Evolutionary conservation across 179 eudicot species (phyloP).

Genomic region (Silene coronaria): DNA sequence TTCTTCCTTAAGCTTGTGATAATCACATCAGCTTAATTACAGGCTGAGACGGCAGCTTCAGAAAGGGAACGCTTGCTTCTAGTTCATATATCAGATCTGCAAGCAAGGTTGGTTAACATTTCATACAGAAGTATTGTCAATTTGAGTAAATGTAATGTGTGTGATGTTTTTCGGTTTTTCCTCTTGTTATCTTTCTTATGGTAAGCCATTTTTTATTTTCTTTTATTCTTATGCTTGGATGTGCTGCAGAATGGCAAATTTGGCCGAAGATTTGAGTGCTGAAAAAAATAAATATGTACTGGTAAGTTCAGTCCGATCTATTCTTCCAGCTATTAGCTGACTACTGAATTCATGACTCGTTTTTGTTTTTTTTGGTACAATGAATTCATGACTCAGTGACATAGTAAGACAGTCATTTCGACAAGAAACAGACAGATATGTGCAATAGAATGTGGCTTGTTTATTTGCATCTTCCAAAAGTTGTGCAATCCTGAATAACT

Average conservation of each 20-base stretch:
- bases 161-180: not conserved
- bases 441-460: not conserved
- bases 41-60: conserved; percentile 64
- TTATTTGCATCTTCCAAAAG: not conserved
- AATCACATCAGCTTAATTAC: conserved; percentile 23
- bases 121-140: not conserved
- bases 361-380: no score
- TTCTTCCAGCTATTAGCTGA: not conserved
- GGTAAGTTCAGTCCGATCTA: conserved; percentile 39
- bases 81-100: conserved; percentile 74
- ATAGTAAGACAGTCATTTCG: not conserved
- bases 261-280: conserved; percentile 75
- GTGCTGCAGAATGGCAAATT: conserved; percentile 58
- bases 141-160: conserved; percentile 4
- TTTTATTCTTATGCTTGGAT: not conserved
- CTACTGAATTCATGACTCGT: not conserved
- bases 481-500: not conserved
- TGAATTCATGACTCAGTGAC: not conserved
- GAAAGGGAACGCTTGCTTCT: conserved; percentile 78
- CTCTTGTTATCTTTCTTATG: not conserved
- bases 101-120: conserved; percentile 55
- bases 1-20: not conserved
- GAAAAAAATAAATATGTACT: conserved; percentile 63
- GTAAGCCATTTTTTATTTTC: not conserved
- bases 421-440: not conserved